These are phyloP conservation scores for Papiliotrema fonsecae DNA, from an alignment of 1,284 basidiomycete species.

Conservation along the genomic window DNA sequence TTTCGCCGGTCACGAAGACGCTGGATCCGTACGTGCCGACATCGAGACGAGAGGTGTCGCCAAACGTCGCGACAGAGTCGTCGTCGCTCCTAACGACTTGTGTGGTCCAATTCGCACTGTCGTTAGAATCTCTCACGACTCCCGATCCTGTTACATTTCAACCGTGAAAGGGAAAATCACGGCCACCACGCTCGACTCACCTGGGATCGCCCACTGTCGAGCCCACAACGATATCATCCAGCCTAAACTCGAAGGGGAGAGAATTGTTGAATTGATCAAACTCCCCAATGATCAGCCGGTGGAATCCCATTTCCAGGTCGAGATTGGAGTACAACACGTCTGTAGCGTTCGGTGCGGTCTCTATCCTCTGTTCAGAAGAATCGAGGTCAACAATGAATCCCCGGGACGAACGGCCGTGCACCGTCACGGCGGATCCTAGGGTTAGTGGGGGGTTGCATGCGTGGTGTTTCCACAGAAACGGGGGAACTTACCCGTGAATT, in stretches of 20 bases:
- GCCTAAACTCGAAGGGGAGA: not conserved
- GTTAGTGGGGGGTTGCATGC: not conserved
- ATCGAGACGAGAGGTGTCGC: not conserved
- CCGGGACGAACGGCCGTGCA: not conserved
- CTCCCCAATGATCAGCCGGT: not conserved
- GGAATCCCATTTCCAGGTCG: not conserved
- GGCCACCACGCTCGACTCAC: not conserved
- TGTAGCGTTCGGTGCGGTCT: not conserved
- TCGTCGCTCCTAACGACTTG: not conserved
- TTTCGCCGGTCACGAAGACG: not conserved
- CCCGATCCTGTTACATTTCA: no score
- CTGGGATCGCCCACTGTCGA: not conserved
- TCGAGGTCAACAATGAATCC: not conserved
- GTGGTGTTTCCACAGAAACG: not conserved
- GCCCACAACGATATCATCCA: not conserved
- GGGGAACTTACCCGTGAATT: not conserved
- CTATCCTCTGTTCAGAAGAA: not conserved
- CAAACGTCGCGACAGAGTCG: not conserved
- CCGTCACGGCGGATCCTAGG: not conserved
- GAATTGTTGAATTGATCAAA: not conserved
- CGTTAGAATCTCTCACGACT: no score
- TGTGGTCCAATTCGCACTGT: no score
- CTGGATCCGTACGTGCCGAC: not conserved
- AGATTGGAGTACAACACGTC: not conserved
- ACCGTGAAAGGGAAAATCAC: not conserved